Evolutionary conservation across 2,329 filamentous ascomycete species (phyloP).

Genomic region (Endocalyx cinctus): DNA sequence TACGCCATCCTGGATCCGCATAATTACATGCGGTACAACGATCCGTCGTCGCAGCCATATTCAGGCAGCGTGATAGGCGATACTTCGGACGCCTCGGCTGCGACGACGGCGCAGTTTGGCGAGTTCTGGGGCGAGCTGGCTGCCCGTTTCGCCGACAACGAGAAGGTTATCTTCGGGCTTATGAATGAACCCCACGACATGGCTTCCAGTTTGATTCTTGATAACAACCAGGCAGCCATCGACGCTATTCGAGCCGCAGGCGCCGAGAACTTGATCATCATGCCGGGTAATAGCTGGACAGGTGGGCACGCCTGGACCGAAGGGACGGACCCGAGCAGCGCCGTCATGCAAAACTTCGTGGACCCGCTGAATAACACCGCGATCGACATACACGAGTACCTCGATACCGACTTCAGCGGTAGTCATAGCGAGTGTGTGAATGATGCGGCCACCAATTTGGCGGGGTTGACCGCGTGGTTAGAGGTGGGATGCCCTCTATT

Average conservation of each 20-base stretch:
- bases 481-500: too few relatives aligned
- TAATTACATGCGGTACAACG: slow-evolving; percentile 51
- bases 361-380: slow-evolving; percentile 45
- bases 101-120: slow-evolving; percentile 42
- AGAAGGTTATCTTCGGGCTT: slow-evolving; percentile 45
- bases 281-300: slow-evolving; percentile 45
- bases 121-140: slow-evolving; percentile 46
- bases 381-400: slow-evolving; percentile 47
- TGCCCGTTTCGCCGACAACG: slow-evolving; percentile 38
- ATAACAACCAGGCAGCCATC: slow-evolving; percentile 44
- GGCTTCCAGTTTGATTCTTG: slow-evolving; percentile 38
- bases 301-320: slow-evolving; percentile 44
- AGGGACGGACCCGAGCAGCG: slow-evolving; percentile 32
- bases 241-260: slow-evolving; percentile 37
- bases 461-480: slow-evolving; percentile 40
- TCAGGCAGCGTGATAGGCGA: slow-evolving; percentile 46
- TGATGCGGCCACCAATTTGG: slow-evolving; percentile 34
- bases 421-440: slow-evolving; percentile 36
- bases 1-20: slow-evolving; percentile 47
- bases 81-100: slow-evolving; percentile 36
- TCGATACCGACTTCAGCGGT: slow-evolving; percentile 45
- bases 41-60: slow-evolving; percentile 43
- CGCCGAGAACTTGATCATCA: slow-evolving; percentile 42
- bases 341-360: slow-evolving; percentile 35
- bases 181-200: slow-evolving; percentile 51